Evolutionary conservation across 1,284 basidiomycete genomes (phyloP), one percentile per base, ranked within the genome.

Genomic region (Rhizoctonia solani): DNA sequence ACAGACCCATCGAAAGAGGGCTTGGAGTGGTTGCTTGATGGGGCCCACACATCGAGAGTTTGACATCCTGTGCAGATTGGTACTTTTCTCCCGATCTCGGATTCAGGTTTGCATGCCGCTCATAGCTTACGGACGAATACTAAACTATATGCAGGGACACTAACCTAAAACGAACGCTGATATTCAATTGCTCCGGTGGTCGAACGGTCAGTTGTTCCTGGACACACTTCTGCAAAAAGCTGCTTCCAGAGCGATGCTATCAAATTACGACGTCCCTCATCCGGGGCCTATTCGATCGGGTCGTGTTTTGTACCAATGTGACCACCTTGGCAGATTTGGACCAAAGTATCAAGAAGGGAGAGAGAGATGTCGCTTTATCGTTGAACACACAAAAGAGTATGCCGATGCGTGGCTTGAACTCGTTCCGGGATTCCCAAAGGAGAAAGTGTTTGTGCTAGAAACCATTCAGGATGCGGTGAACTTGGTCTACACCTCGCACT

Each of bases 181-280:
- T 99, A 37, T 99, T 99, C 81, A 99, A 99, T 78, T 98, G 95
- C 79, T 98, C 96, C 1, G 88, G 85, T 65, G 96, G 94, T 5
- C 87, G 97, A 32, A 90, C 92, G 94, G 90, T 1, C 77, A 83
- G 52, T 78, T 81, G 0, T 89, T 99, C 74, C 80, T 99, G 19
- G 78, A 77, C 2, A 78, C 85, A 0, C 81, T 98, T 9, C 76
- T 87, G 34, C 75, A 78, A 1, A 68, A 78, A 88, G 37, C 72
- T 79, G 70, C 70, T 76, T 30, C 52, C 19, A 19, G 52, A 29
- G 47, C 34, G 23, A 37, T 16, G 8, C 34, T 52, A 9, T 50
- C 52, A 34, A 37, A 66, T 27, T 66, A 55, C 52, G 27, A 66
- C 19, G 34, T 19, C 4, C 19, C 23, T 16, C 50, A 65, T 55